A percentile compares a stretch with the other conserved stretches of the same genome.
phyloP scores from a whole-genome alignment of 148 eudicot genomes.

The Polygonum aviculare region DNA sequence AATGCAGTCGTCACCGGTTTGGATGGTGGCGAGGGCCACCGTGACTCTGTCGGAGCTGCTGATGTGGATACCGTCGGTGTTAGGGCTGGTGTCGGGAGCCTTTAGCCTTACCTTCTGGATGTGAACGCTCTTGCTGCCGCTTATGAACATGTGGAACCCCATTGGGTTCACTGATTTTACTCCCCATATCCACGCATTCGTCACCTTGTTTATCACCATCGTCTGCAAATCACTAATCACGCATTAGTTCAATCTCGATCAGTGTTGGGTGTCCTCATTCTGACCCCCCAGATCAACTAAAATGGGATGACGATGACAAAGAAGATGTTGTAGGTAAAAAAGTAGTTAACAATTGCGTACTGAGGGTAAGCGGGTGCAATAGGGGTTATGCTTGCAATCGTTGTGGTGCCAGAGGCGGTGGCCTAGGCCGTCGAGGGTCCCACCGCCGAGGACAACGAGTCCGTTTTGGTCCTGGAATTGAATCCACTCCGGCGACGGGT shows the following conservation, averaged over 20 bases:
- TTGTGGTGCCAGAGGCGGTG: slow-evolving; percentile 26
- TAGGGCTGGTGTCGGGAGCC: slow-evolving; percentile 53
- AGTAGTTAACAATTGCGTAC: slow-evolving; percentile 15
- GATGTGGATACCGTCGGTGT: slow-evolving; percentile 73
- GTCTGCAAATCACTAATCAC: slow-evolving; percentile 24
- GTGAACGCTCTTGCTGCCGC: slow-evolving; percentile 21
- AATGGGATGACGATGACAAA: no score
- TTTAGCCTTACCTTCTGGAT: slow-evolving; percentile 24
- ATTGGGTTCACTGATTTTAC: slow-evolving; percentile 39
- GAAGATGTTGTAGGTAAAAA: not conserved
- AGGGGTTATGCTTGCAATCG: slow-evolving; percentile 26
- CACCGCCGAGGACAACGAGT: slow-evolving; percentile 23
- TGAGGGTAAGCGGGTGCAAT: slow-evolving; percentile 30
- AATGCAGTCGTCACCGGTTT: slow-evolving; percentile 71
- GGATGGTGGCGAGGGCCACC: slow-evolving; percentile 23
- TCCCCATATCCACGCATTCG: slow-evolving; percentile 33
- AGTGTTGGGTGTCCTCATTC: no score
- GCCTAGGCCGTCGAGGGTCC: slow-evolving; percentile 33
- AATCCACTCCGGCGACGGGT: slow-evolving; percentile 23
- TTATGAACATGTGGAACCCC: slow-evolving; percentile 68
- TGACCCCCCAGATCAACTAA: no score
- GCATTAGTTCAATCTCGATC: no score
- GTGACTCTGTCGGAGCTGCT: slow-evolving; percentile 35
- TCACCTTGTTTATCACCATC: slow-evolving; percentile 32
- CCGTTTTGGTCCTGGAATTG: slow-evolving; percentile 20